Conservation (phyloP, 257 asterid species). For the Lantana camara region DNA sequence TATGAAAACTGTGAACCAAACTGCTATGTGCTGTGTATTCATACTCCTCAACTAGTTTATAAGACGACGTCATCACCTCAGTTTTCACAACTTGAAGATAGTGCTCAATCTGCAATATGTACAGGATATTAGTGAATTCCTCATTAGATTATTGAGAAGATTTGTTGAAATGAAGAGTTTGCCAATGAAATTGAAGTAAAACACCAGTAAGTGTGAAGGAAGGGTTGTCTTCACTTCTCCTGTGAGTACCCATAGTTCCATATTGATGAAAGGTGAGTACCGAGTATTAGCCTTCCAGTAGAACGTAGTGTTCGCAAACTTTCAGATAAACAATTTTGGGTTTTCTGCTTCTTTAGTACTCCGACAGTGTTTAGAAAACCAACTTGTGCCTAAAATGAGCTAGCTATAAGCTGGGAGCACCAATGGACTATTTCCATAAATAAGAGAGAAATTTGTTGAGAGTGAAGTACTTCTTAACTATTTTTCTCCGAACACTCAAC, state of each 20-base stretch:
- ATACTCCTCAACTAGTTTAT: conserved; percentile 82
- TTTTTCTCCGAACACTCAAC: too few species aligned
- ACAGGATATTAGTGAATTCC: conserved; percentile 1
- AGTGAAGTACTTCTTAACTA: too few species aligned
- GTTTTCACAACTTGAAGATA: conserved; percentile 92
- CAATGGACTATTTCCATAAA: too few species aligned
- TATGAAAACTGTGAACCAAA: conserved; percentile 68
- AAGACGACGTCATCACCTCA: conserved; percentile 85
- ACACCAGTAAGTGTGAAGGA: neutral
- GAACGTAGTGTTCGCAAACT: too few species aligned
- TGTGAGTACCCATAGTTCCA: neutral
- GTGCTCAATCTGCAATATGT: conserved; percentile 82
- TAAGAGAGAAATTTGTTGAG: too few species aligned
- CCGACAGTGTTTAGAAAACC: too few species aligned
- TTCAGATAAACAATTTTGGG: too few species aligned
- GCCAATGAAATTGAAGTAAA: neutral
- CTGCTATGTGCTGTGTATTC: conserved; percentile 98
- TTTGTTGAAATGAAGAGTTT: neutral
- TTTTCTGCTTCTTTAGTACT: too few species aligned
- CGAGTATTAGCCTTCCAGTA: neutral
- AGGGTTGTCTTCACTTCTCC: neutral
- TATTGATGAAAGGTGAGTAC: conserved; percentile 1
- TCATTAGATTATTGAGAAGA: conserved; percentile 11
- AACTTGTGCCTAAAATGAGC: too few species aligned
- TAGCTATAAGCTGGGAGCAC: too few species aligned